Percentiles rank a stretch among this genome's conserved stretches.
Evolutionary conservation across 2,329 filamentous ascomycete genomes (phyloP).

Genomic region (Neonectria sp.): DNA sequence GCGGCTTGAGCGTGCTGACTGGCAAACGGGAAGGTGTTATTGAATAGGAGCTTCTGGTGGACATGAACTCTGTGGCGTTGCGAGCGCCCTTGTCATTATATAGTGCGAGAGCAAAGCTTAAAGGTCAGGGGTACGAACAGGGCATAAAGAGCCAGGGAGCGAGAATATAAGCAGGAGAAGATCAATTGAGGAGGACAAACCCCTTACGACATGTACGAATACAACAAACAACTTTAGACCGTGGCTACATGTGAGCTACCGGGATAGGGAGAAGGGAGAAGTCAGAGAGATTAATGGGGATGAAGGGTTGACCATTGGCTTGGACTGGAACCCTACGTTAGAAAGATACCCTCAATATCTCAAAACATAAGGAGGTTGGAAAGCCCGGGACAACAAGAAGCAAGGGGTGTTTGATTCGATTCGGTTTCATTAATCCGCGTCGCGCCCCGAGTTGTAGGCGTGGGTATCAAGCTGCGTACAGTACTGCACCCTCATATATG

Average conservation of each 20-base stretch:
- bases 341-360: conserved; percentile 30
- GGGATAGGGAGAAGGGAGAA: conserved; percentile 3
- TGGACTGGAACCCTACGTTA: conserved; percentile 10
- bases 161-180: conserved; percentile 21
- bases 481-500: conserved; percentile 30
- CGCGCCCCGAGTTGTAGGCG: conserved; percentile 35
- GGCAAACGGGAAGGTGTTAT: not conserved
- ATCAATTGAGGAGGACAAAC: conserved; percentile 27
- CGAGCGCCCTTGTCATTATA: conserved; percentile 29
- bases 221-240: conserved; percentile 26
- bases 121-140: conserved; percentile 13
- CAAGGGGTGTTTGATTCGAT: conserved; percentile 15
- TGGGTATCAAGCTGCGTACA: conserved; percentile 48
- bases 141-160: conserved; percentile 11
- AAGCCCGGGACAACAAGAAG: not conserved
- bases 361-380: not conserved
- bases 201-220: conserved; percentile 49
- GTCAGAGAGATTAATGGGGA: not conserved
- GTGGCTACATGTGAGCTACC: conserved; percentile 12
- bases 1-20: conserved; percentile 38
- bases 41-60: conserved; percentile 21
- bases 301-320: not conserved
- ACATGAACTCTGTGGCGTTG: conserved; percentile 32
- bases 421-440: conserved; percentile 42
- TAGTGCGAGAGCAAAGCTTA: conserved; percentile 13